A percentile compares a stretch with the other conserved stretches of the same genome.
Conservation (phyloP, 108 stramenopile species). For the Skeletonema menzelii region DNA sequence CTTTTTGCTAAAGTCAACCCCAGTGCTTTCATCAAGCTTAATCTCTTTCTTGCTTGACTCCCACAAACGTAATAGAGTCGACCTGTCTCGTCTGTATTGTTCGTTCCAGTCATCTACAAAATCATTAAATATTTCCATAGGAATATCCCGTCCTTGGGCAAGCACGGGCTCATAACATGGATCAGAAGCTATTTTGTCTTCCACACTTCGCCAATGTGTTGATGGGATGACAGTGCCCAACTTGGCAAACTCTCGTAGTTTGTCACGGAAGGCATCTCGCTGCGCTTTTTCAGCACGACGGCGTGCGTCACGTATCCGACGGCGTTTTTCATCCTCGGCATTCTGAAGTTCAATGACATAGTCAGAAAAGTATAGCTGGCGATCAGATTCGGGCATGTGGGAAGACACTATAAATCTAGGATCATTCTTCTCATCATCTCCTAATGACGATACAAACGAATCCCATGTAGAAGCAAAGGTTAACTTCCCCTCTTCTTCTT, state of each 20-base stretch:
- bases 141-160: conserved; percentile 68
- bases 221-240: conserved; percentile 59
- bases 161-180: conserved; percentile 53
- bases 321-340: conserved; percentile 78
- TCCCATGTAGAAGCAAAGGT: conserved; percentile 78
- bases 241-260: conserved; percentile 48
- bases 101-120: conserved; percentile 78
- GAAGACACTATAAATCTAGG: conserved; percentile 55
- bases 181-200: conserved; percentile 48
- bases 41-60: conserved; percentile 33
- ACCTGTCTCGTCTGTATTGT: conserved; percentile 61
- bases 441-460: conserved; percentile 57
- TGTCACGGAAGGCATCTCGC: conserved; percentile 62
- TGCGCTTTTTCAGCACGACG: conserved; percentile 79
- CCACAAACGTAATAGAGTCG: conserved; percentile 47
- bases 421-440: conserved; percentile 51
- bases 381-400: conserved; percentile 61
- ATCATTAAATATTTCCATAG: conserved; percentile 75
- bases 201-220: conserved; percentile 62
- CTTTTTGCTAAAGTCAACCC: conserved; percentile 58
- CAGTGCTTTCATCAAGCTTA: conserved; percentile 27
- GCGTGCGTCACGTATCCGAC: conserved; percentile 73
- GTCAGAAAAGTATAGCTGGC: conserved; percentile 79
- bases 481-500: conserved; percentile 67
- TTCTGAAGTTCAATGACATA: conserved; percentile 74